Percentiles rank a stretch among this genome's conserved stretches.
phyloP scores from a whole-genome alignment of 2,329 filamentous ascomycete genomes.

The Fusarium stilboides region DNA sequence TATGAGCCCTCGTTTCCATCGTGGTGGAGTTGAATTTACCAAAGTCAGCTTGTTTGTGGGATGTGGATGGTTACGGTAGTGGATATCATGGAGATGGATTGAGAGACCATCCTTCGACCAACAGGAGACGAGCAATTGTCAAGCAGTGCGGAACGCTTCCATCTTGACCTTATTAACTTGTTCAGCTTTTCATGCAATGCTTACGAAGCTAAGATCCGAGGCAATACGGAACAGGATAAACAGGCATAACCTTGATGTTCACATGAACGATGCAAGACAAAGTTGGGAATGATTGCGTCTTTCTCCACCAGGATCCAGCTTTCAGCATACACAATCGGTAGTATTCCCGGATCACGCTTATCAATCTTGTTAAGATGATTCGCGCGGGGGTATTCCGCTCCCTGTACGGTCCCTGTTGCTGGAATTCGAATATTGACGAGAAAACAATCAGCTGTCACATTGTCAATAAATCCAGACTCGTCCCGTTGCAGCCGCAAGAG shows the following conservation, averaged over 20 bases:
- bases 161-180: background rate
- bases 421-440: constrained; percentile 2
- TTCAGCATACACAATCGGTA: constrained; percentile 22
- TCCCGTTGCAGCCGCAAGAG: constrained; percentile 34
- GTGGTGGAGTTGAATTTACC: constrained; percentile 11
- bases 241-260: background rate
- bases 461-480: constrained; percentile 3
- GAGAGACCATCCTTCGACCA: constrained; percentile 9
- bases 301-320: constrained; percentile 16
- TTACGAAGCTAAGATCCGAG: background rate
- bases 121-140: constrained; percentile 10
- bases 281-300: constrained; percentile 17
- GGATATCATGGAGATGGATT: constrained; percentile 15
- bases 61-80: constrained; percentile 10
- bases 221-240: background rate
- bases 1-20: constrained; percentile 18
- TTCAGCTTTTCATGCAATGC: constrained; percentile 7
- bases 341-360: constrained; percentile 33
- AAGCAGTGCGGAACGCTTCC: constrained; percentile 24
- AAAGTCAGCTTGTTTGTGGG: constrained; percentile 1
- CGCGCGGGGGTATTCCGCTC: constrained; percentile 8
- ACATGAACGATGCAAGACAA: constrained; percentile 2
- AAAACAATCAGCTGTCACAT: constrained; percentile 8
- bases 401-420: background rate
- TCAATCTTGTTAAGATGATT: constrained; percentile 41